Evolutionary conservation across 305 asterid genomes (phyloP).

Genomic region (Fraxinus angustifolia): DNA sequence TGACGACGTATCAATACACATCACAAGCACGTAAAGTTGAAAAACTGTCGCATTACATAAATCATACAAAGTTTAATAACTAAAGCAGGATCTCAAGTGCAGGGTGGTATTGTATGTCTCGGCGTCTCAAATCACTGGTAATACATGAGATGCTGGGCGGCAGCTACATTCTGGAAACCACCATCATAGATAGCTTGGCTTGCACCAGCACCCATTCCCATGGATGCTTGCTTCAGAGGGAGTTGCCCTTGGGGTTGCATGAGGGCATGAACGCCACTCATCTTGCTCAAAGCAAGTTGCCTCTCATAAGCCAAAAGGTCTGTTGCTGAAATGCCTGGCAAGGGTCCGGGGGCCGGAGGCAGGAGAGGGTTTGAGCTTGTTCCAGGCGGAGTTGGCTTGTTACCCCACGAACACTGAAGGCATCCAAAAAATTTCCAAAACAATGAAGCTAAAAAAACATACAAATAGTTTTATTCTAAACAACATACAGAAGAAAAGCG

Average conservation of each 20-base stretch:
- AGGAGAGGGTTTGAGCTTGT: conserved; percentile 82
- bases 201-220: conserved; percentile 73
- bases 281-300: conserved; percentile 72
- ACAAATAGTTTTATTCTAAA: not conserved
- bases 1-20: not conserved
- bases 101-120: not conserved
- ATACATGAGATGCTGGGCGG: conserved; percentile 87
- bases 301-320: conserved; percentile 76
- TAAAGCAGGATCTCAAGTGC: conserved; percentile 10
- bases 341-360: conserved; percentile 62
- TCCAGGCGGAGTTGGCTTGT: conserved; percentile 62
- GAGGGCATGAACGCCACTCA: conserved; percentile 35
- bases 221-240: conserved; percentile 58
- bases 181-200: conserved; percentile 87
- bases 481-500: not conserved
- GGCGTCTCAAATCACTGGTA: conserved; percentile 48
- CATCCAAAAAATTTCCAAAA: not conserved
- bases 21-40: not conserved
- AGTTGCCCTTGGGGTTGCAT: conserved; percentile 75
- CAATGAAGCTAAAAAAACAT: not conserved
- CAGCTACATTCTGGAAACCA: conserved; percentile 63
- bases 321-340: conserved; percentile 53
- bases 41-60: not conserved
- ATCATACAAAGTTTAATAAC: conserved; percentile 23
- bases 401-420: conserved; percentile 51